phyloP scores from a whole-genome alignment of 2,329 filamentous ascomycete species.

The Blastomyces silverae region DNA sequence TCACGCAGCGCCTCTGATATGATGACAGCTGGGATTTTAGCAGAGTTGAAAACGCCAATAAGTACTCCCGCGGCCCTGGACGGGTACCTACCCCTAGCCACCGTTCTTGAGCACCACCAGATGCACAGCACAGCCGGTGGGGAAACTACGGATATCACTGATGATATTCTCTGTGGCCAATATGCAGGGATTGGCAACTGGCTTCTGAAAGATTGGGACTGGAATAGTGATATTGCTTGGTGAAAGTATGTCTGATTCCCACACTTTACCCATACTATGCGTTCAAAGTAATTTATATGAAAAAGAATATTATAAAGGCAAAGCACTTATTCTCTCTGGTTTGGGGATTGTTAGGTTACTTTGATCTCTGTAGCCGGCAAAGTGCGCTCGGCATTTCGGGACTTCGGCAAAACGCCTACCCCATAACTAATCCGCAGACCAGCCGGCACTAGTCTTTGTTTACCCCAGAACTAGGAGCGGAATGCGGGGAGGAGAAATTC shows the following conservation, averaged over 20 bases:
- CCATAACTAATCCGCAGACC: too few species aligned
- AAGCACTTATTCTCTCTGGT: not conserved
- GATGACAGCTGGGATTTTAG: constrained; percentile 24
- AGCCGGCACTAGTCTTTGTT: not conserved
- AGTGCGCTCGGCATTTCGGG: constrained; percentile 4
- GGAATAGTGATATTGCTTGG: constrained; percentile 23
- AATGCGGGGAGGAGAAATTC: not conserved
- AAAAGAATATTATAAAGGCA: not conserved
- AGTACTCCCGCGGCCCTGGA: constrained; percentile 19
- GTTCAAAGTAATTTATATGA: not conserved
- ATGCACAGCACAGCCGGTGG: constrained; percentile 17
- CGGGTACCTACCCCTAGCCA: constrained; percentile 25
- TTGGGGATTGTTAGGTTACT: not conserved
- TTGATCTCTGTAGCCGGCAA: not conserved
- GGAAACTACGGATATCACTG: constrained; percentile 19
- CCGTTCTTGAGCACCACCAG: constrained; percentile 23
- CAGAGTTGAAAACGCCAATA: constrained; percentile 22
- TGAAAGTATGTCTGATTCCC: constrained; percentile 1
- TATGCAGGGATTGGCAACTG: constrained; percentile 30
- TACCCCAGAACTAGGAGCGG: not conserved
- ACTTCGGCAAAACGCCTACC: constrained; percentile 2
- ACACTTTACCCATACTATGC: not conserved
- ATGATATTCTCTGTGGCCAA: constrained; percentile 24
- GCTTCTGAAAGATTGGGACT: constrained; percentile 27
- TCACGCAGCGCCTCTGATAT: constrained; percentile 22